These are phyloP conservation scores for Gastrolobium bilobum DNA, from an alignment of 306 rosid species.

Conservation along the genomic window DNA sequence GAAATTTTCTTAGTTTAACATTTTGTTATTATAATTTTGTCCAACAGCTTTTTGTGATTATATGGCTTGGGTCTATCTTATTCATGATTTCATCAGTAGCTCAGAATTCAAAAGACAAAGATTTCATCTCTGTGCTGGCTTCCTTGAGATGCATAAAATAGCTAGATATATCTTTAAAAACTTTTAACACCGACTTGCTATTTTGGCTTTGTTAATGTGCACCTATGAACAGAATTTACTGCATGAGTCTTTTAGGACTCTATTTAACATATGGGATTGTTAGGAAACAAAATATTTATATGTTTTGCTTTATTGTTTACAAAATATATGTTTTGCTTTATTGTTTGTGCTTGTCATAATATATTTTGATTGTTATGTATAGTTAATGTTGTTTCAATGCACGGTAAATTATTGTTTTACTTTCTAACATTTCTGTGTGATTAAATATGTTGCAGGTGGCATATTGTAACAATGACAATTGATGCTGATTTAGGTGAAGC, in stretches of 20 bases:
- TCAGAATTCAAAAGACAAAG: neutral
- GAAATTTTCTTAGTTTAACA: slow-evolving; percentile 11
- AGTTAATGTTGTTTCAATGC: slow-evolving; percentile 26
- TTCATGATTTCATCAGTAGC: slow-evolving; percentile 18
- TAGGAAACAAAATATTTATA: neutral
- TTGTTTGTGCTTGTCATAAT: slow-evolving; percentile 17
- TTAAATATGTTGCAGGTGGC: slow-evolving; percentile 86
- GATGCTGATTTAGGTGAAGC: slow-evolving; percentile 97
- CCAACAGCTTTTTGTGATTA: slow-evolving; percentile 1
- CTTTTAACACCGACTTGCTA: slow-evolving; percentile 13
- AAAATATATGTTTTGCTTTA: neutral
- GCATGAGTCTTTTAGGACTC: slow-evolving; percentile 5
- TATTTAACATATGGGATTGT: neutral
- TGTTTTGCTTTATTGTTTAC: neutral
- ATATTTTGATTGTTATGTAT: slow-evolving; percentile 25
- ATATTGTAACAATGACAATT: slow-evolving; percentile 94
- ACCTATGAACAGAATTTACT: slow-evolving; percentile 4
- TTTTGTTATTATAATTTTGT: slow-evolving; percentile 25
- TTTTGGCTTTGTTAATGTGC: slow-evolving; percentile 28
- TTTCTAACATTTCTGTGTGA: slow-evolving; percentile 35
- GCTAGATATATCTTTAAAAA: slow-evolving; percentile 37
- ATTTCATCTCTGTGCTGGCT: neutral
- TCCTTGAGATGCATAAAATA: slow-evolving; percentile 13
- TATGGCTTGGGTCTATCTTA: neutral
- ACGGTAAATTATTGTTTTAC: neutral